A percentile compares a stretch with the other conserved stretches of the same genome.
Evolutionary conservation across 2,329 filamentous ascomycete genomes (phyloP).

Genomic region (Trematosphaeria pertusa): DNA sequence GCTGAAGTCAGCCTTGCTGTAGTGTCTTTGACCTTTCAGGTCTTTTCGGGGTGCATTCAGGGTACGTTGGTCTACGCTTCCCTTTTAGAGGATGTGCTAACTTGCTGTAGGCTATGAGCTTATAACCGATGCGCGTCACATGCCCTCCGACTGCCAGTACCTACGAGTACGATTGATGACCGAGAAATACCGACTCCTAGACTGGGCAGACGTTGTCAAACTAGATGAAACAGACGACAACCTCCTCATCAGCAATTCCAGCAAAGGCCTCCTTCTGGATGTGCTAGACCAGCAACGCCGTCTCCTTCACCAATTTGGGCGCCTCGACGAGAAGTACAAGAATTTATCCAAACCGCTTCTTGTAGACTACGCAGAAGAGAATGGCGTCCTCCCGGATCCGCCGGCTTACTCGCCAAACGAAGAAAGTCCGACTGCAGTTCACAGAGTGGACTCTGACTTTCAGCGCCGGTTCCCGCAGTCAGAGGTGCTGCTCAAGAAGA

Average conservation of each 20-base stretch:
- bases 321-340: constrained; percentile 39
- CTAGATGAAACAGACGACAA: constrained; percentile 43
- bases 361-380: constrained; percentile 27
- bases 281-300: constrained; percentile 44
- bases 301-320: constrained; percentile 40
- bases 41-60: constrained; percentile 47
- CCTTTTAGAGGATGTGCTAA: not conserved
- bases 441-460: constrained; percentile 27
- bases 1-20: constrained; percentile 33
- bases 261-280: constrained; percentile 43
- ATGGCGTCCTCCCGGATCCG: constrained; percentile 17
- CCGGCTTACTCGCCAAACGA: constrained; percentile 20
- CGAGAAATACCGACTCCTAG: constrained; percentile 47
- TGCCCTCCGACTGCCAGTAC: constrained; percentile 40
- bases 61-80: constrained; percentile 17
- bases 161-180: constrained; percentile 46
- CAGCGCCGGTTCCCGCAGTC: constrained; percentile 38
- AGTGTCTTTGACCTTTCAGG: constrained; percentile 45
- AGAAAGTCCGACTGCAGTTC: constrained; percentile 14
- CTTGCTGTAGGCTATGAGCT: constrained; percentile 42
- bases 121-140: constrained; percentile 45
- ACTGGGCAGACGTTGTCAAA: constrained; percentile 46
- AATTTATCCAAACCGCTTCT: constrained; percentile 38
- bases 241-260: constrained; percentile 39
- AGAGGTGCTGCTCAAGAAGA: constrained; percentile 37